phyloP scores from a whole-genome alignment of 306 rosid species.

The barrel medic (Medicago truncatula) region DNA sequence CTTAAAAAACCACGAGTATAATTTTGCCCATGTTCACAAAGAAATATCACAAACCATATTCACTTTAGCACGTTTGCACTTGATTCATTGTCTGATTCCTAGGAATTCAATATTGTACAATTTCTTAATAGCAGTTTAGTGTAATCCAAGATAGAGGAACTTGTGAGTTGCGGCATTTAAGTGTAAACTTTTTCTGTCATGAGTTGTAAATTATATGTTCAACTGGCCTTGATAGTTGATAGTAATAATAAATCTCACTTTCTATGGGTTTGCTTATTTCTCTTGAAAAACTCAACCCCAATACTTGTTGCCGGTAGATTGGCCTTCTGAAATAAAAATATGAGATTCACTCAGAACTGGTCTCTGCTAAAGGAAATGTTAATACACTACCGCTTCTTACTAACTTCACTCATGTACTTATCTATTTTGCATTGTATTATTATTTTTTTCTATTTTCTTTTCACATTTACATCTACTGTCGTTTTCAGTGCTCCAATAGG shows the following conservation, averaged over 20 bases:
- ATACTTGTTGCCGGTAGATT: background rate
- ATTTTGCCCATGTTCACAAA: background rate
- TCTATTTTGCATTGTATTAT: conserved; percentile 1
- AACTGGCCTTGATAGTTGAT: conserved; percentile 20
- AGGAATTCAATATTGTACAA: conserved; percentile 8
- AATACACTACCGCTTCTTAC: background rate
- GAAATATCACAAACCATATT: background rate
- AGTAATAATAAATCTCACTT: conserved; percentile 24
- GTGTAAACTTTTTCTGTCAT: background rate
- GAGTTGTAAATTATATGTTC: conserved; percentile 12
- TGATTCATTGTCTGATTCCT: background rate
- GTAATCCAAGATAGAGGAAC: conserved; percentile 19
- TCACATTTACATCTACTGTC: conserved; percentile 40
- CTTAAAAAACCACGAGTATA: background rate
- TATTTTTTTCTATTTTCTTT: conserved; percentile 20
- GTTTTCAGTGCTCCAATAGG: conserved; percentile 84
- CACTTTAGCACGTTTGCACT: background rate
- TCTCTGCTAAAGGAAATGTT: conserved; percentile 3
- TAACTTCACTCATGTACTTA: conserved; percentile 14
- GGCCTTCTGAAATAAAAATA: conserved; percentile 14
- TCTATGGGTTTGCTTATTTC: conserved; percentile 28
- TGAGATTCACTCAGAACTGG: conserved; percentile 24
- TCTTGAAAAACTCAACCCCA: conserved; percentile 26
- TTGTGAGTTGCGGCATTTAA: conserved; percentile 17
- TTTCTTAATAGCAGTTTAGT: background rate